Base-by-base conservation (phyloP, 495 filamentous ascomycete species). In the Pyrenula aspistea region DNA sequence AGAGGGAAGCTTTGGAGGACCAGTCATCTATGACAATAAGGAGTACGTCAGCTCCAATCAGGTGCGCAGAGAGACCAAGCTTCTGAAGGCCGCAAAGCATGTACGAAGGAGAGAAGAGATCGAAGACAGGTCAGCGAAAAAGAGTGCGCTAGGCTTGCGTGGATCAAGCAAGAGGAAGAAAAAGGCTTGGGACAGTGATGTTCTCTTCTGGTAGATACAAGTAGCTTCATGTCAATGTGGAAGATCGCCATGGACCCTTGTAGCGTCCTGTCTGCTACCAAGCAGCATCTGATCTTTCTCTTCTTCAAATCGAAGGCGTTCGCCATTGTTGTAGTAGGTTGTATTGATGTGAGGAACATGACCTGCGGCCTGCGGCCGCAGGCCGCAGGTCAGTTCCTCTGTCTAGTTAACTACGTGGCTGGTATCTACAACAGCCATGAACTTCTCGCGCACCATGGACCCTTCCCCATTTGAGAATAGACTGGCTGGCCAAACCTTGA, bases 11-110 rank as follows among this genome's bases (percentile, higher is more conserved):
- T 99, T 99, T 62, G 93, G 93, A 54, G 93, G 93, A 0, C 94
- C 94, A 1, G 88, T 97, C 56, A 91, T 98, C 60, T 97, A 95
- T 73, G 91, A 97, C 80, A 98, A 98, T 70, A 95, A 93, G 78
- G 88, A 96, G 64, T 98, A 96, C 65, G 89, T 98, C 55, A 90
- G 85, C 62, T 94, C 93, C 25, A 98, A 98, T 75, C 90, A 95
- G 70, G 83, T 98, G 59, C 79, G 93, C 56, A 72, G 87, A 21
- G 93, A 96, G 55, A 49, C 55, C 2, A 75, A 89, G 58, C 71
- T 82, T 66, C 72, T 74, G 61, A 88, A 88, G 73, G 90, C 92
- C 15, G 77, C 82, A 22, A 82, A 82, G 56, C 88, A 93, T 65
- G 84, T 86, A 53, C 68, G 73, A 51, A 76, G 93, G 51, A 79